Conservation (phyloP, 2,329 filamentous ascomycete species). For the Tympanopsis confertula region DNA sequence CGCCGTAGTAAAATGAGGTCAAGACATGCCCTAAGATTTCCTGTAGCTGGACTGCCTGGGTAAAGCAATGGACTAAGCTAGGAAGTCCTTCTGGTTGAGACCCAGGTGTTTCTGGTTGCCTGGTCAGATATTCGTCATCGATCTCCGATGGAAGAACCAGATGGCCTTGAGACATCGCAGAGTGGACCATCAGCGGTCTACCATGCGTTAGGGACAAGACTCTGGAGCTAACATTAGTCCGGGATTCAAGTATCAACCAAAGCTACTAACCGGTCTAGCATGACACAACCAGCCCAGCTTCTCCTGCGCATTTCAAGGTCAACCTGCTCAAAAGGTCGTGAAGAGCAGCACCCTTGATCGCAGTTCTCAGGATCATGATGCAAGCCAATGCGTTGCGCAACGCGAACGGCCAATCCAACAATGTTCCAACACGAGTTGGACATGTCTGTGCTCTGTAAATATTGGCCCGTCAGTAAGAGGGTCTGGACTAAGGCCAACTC, state of each 20-base stretch:
- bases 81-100: neutral
- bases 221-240: slow-evolving; percentile 1
- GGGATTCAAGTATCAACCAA: too few relatives aligned
- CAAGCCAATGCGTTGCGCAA: slow-evolving; percentile 12
- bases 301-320: slow-evolving; percentile 7
- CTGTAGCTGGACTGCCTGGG: neutral
- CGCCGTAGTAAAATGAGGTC: too few relatives aligned
- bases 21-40: too few relatives aligned
- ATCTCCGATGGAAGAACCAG: slow-evolving; percentile 2
- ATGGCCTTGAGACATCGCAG: neutral
- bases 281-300: slow-evolving; percentile 6
- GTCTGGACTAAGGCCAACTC: slow-evolving; percentile 11
- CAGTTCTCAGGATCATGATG: slow-evolving; percentile 7
- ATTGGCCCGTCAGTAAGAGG: slow-evolving; percentile 11
- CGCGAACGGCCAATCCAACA: slow-evolving; percentile 12
- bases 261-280: slow-evolving; percentile 7
- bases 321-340: too few relatives aligned
- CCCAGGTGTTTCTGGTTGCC: neutral
- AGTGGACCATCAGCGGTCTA: slow-evolving; percentile 5
- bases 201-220: slow-evolving; percentile 8
- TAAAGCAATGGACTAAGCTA: slow-evolving; percentile 2
- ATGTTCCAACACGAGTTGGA: slow-evolving; percentile 11
- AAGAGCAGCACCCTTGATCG: slow-evolving; percentile 5
- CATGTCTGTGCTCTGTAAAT: slow-evolving; percentile 12
- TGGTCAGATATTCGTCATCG: slow-evolving; percentile 3